Conservation (phyloP, 306 rosid species). For the Rubus idaeus region DNA sequence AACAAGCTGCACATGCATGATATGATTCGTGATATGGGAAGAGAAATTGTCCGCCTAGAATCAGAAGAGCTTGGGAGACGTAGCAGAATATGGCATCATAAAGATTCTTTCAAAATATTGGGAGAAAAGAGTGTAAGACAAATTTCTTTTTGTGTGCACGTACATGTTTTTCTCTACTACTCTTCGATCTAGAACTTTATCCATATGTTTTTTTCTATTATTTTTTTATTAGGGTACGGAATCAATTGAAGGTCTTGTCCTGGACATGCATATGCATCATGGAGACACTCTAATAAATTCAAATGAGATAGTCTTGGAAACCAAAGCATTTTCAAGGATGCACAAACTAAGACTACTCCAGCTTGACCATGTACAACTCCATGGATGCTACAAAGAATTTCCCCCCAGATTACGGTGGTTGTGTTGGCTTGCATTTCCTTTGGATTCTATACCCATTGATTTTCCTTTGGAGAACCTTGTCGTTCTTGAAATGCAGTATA, state of each 20-base stretch:
- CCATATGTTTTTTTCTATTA: too few species aligned
- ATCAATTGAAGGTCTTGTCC: neutral
- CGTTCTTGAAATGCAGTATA: constrained; percentile 18
- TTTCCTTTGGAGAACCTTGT: constrained; percentile 1
- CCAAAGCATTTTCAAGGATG: neutral
- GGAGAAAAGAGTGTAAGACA: neutral
- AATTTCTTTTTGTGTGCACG: accelerated
- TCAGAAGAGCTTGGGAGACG: neutral
- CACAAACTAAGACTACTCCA: neutral
- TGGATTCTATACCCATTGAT: constrained; percentile 9
- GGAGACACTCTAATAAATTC: neutral
- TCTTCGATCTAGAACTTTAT: neutral
- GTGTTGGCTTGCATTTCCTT: constrained; percentile 12
- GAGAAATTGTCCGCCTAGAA: neutral
- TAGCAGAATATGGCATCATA: neutral
- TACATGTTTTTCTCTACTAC: too few species aligned
- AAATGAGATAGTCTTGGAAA: neutral
- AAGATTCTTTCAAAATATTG: neutral
- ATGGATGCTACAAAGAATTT: neutral
- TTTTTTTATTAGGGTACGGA: neutral
- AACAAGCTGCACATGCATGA: neutral
- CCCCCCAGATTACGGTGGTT: neutral
- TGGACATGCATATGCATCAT: neutral
- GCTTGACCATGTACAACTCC: neutral
- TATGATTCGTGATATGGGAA: neutral